Percentiles rank a stretch among this genome's conserved stretches.
Conservation (phyloP, 2,329 filamentous ascomycete genomes). For the Tolypocladium amazonense region DNA sequence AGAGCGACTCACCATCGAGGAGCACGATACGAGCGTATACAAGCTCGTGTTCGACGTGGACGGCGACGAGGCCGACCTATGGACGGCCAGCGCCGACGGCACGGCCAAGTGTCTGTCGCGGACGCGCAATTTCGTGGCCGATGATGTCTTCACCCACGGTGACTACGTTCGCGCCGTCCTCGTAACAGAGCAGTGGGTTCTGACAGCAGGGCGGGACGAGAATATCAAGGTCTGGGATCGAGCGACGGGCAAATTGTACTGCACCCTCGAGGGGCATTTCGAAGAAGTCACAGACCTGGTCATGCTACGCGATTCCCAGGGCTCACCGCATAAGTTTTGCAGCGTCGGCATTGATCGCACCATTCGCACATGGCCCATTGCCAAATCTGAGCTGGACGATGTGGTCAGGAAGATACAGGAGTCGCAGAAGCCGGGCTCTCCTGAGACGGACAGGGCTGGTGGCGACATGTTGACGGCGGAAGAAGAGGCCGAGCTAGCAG, state of each 20-base stretch:
- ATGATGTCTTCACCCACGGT: conserved; percentile 67
- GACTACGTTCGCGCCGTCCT: conserved; percentile 83
- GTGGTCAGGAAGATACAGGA: conserved; percentile 33
- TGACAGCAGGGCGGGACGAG: conserved; percentile 87
- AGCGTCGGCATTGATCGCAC: conserved; percentile 89
- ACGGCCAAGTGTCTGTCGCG: conserved; percentile 71
- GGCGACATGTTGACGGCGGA: conserved; percentile 63
- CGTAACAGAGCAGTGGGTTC: conserved; percentile 63
- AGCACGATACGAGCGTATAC: conserved; percentile 89
- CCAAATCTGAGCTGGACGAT: conserved; percentile 44
- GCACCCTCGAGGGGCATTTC: conserved; percentile 72
- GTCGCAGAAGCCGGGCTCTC: conserved; percentile 33
- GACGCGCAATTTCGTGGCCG: conserved; percentile 55
- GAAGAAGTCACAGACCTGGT: conserved; percentile 83
- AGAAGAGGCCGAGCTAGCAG: conserved; percentile 86
- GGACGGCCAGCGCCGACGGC: conserved; percentile 90
- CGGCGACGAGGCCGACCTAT: conserved; percentile 60
- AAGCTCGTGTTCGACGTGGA: conserved; percentile 59
- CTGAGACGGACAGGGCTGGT: conserved; percentile 35
- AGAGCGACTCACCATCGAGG: conserved; percentile 47
- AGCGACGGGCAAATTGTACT: conserved; percentile 60
- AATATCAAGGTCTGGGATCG: conserved; percentile 84
- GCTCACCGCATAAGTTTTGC: conserved; percentile 41
- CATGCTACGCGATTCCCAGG: conserved; percentile 36
- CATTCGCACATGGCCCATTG: conserved; percentile 71